These are phyloP conservation scores for Mucor indicus DNA, from an alignment of 371 early-diverging fungal genomes.

Conservation along the genomic window DNA sequence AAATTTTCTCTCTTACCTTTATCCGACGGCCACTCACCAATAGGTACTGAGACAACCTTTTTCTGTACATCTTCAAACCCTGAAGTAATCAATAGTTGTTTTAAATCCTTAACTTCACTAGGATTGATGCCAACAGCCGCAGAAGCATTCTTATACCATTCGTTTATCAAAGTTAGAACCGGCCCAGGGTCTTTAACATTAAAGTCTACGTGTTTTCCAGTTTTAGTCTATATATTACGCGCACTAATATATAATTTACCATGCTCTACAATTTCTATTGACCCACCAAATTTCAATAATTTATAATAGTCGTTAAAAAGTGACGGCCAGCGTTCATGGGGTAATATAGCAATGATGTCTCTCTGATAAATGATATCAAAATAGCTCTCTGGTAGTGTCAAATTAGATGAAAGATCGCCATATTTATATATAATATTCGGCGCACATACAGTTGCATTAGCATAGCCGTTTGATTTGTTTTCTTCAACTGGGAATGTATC, in stretches of 20 bases:
- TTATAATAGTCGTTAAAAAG: constrained; percentile 38
- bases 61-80: constrained; percentile 31
- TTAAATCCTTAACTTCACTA: constrained; percentile 9
- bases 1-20: too few species aligned
- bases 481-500: background rate
- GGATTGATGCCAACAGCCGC: constrained; percentile 25
- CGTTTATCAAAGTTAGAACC: constrained; percentile 31
- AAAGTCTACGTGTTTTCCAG: too few species aligned
- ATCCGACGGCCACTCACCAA: constrained; percentile 47
- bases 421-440: constrained; percentile 24
- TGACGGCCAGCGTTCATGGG: constrained; percentile 38
- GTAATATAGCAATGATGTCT: constrained; percentile 36
- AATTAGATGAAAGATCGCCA: constrained; percentile 15
- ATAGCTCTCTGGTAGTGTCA: constrained; percentile 36
- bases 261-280: constrained; percentile 49
- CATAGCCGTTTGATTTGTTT: too few species aligned
- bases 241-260: too few species aligned
- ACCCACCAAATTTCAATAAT: constrained; percentile 50
- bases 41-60: constrained; percentile 28
- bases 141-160: constrained; percentile 38
- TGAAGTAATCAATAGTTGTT: constrained; percentile 1
- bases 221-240: too few species aligned
- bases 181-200: constrained; percentile 34
- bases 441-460: too few species aligned
- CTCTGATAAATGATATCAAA: constrained; percentile 61